Conservation (phyloP, 768 basidiomycete genomes). For the Auricularia cornea region DNA sequence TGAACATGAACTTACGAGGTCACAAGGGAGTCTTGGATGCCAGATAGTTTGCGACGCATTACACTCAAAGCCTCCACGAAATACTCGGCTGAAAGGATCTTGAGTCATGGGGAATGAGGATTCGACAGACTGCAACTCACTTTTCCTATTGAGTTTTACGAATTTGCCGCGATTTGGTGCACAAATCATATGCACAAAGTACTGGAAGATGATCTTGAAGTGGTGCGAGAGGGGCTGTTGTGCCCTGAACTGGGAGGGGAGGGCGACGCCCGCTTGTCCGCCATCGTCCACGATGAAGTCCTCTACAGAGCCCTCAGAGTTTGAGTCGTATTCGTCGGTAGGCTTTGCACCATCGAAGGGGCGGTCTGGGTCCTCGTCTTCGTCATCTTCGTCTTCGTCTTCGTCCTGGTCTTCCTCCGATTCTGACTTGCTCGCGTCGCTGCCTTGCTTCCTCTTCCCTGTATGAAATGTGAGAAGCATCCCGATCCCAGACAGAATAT, state of each 20-base stretch:
- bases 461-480: background rate
- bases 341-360: background rate
- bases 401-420: conserved; percentile 15
- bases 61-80: conserved; percentile 62
- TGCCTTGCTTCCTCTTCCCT: background rate
- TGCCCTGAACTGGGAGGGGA: conserved; percentile 77
- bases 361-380: conserved; percentile 8
- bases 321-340: conserved; percentile 13
- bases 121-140: background rate
- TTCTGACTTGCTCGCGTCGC: conserved; percentile 16
- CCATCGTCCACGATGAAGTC: conserved; percentile 55
- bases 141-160: background rate
- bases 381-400: conserved; percentile 10
- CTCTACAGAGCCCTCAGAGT: conserved; percentile 3
- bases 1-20: conserved; percentile 39
- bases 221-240: conserved; percentile 70
- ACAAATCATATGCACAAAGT: conserved; percentile 77
- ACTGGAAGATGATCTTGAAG: conserved; percentile 83
- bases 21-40: conserved; percentile 66
- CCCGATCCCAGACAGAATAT: too few species aligned
- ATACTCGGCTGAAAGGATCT: conserved; percentile 42
- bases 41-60: conserved; percentile 59
- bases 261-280: conserved; percentile 29
- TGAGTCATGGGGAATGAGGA: background rate
- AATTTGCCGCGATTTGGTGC: conserved; percentile 11